phyloP scores from a whole-genome alignment of 2,329 filamentous ascomycete genomes.

The Monascus ruber region DNA sequence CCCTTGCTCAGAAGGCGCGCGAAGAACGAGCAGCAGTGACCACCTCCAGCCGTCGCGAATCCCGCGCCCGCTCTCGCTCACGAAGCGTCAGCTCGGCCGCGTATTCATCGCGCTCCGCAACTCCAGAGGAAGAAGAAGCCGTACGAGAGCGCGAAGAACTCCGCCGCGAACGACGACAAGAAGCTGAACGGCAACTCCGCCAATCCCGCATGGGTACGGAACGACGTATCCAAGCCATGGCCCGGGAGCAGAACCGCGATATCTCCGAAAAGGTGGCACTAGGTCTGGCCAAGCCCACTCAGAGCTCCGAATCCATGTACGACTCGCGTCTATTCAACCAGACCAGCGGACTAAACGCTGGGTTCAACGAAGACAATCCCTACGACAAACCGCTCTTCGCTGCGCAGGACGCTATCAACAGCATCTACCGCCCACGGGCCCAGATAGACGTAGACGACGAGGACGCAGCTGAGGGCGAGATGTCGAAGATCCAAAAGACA shows the following conservation, averaged over 20 bases:
- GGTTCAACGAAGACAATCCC: slow-evolving; percentile 93
- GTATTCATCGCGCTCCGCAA: slow-evolving; percentile 34
- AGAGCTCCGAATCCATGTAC: slow-evolving; percentile 89
- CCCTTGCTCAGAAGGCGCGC: slow-evolving; percentile 80
- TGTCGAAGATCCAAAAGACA: slow-evolving; percentile 77
- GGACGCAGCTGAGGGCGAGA: slow-evolving; percentile 66
- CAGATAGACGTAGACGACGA: slow-evolving; percentile 62
- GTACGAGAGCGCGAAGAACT: slow-evolving; percentile 65
- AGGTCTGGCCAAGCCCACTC: slow-evolving; percentile 86
- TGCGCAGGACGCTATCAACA: slow-evolving; percentile 86
- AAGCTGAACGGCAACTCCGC: slow-evolving; percentile 79
- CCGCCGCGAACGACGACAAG: slow-evolving; percentile 64
- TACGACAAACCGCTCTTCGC: slow-evolving; percentile 97
- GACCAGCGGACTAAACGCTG: slow-evolving; percentile 75
- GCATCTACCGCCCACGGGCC: slow-evolving; percentile 76
- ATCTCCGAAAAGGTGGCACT: slow-evolving; percentile 95
- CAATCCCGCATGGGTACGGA: slow-evolving; percentile 95
- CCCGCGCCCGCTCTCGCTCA: slow-evolving; percentile 32
- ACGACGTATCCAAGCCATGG: slow-evolving; percentile 81
- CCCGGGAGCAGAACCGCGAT: slow-evolving; percentile 88
- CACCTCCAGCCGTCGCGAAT: slow-evolving; percentile 38
- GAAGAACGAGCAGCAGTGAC: slow-evolving; percentile 53
- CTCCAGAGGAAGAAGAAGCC: slow-evolving; percentile 50
- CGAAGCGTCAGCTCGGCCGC: slow-evolving; percentile 33
- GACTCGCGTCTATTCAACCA: slow-evolving; percentile 94